phyloP scores from a whole-genome alignment of 257 asterid species.

The Penstemon davidsonii region DNA sequence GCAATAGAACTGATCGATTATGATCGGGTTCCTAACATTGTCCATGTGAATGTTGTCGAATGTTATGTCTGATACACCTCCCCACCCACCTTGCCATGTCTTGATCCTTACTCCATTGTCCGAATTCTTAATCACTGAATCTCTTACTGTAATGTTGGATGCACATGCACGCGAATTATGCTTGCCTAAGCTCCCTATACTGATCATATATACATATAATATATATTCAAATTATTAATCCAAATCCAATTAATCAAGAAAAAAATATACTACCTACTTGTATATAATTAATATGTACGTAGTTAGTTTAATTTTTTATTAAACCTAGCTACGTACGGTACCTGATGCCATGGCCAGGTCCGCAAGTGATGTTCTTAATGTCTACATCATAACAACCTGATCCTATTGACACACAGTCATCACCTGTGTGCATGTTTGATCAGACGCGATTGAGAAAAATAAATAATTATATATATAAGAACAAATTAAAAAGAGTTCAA shows the following conservation, averaged over 20 bases:
- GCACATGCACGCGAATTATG: conserved; percentile 57
- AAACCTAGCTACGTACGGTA: no score
- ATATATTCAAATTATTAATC: no score
- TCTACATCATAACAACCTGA: conserved; percentile 63
- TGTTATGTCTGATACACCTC: conserved; percentile 46
- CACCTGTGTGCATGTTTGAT: conserved; percentile 35
- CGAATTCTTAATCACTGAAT: conserved; percentile 50
- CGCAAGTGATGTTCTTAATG: conserved; percentile 64
- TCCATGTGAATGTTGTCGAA: conserved; percentile 59
- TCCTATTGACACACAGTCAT: conserved; percentile 69
- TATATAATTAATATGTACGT: no score
- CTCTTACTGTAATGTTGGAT: conserved; percentile 52
- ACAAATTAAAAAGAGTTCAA: not conserved
- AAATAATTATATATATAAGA: not conserved
- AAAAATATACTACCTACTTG: not conserved
- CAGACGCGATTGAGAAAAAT: no score
- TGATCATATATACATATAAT: conserved; percentile 8
- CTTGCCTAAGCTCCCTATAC: conserved; percentile 70
- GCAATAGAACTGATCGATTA: conserved; percentile 67
- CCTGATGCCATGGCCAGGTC: conserved; percentile 74
- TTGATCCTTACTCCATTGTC: conserved; percentile 70
- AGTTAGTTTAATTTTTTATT: no score
- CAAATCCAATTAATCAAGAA: not conserved
- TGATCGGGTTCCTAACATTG: conserved; percentile 61
- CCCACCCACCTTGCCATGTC: conserved; percentile 80